Evolutionary conservation across 257 asterid species (phyloP), one percentile per base, ranked within the genome.

Genomic region (Solanum virginianum): DNA sequence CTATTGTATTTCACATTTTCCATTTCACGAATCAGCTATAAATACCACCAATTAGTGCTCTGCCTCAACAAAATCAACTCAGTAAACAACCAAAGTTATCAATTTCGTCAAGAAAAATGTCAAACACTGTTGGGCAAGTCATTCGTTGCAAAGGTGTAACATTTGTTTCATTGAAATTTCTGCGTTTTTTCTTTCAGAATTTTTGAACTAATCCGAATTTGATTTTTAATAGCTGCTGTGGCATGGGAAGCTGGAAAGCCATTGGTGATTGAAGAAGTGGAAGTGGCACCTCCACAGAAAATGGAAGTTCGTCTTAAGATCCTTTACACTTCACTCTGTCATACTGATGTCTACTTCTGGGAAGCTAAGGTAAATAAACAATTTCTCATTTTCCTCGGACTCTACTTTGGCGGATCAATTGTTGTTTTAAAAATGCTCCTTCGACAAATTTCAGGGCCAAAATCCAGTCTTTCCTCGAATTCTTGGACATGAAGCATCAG

Each of bases 231-330:
- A 93, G 97, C 97, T 84, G 97, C 95, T 54, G 90, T 92, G 84
- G 93, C 97, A 84, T 93, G 97, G 95, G 94, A 89, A 62, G 84
- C 97, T 41, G 95, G 95, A 36, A 92, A 92, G 90, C 97, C 97
- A 1, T 89, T 93, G 84, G 94, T 91, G 91, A 93, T 92, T 0
- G 96, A 93, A 57, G 93, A 90, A 83, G 94, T 93, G 80, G 94
- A 93, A 85, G 97, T 93, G 80, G 96, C 96, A 66, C 97, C 97
- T 77, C 97, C 95, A 47, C 97, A 90, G 91, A 90, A 90, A 86
- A 89, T 88, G 95, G 97, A 93, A 69, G 97, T 93, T 84, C 93
- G 97, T 13, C 16, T 93, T 54, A 93, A 90, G 95, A 92, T 93
- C 86, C 90, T 90, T 7, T 93, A 82, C 86, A 92, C 97, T 81